Evolutionary conservation across 2,329 filamentous ascomycete species (phyloP).

Genomic region (Neofusicoccum ribis): DNA sequence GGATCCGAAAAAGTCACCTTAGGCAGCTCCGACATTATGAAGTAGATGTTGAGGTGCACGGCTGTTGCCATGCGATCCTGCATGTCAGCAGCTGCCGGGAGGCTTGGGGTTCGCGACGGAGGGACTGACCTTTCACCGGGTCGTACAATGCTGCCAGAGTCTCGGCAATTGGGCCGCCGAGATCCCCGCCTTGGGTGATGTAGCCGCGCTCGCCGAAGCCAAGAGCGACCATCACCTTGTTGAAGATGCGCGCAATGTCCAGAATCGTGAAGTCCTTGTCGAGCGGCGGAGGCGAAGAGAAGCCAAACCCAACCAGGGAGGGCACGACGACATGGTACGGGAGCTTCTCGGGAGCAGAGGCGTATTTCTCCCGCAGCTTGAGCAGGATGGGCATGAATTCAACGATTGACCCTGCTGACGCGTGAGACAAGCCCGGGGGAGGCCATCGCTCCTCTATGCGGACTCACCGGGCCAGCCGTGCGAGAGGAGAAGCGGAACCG

Average conservation of each 20-base stretch:
- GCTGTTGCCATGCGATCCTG: background rate
- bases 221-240: constrained; percentile 54
- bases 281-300: constrained; percentile 51
- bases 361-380: constrained; percentile 50
- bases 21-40: too few species aligned
- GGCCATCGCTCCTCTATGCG: constrained; percentile 32
- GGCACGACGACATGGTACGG: constrained; percentile 61
- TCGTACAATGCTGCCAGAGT: constrained; percentile 42
- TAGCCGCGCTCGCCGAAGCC: constrained; percentile 55
- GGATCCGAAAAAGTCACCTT: background rate
- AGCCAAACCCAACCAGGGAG: constrained; percentile 56
- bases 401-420: constrained; percentile 43
- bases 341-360: constrained; percentile 42
- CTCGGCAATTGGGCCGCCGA: constrained; percentile 50
- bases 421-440: constrained; percentile 5
- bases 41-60: background rate
- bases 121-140: constrained; percentile 22
- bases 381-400: constrained; percentile 56
- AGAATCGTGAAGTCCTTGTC: constrained; percentile 45
- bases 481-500: constrained; percentile 53
- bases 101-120: constrained; percentile 1
- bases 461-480: constrained; percentile 51
- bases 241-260: constrained; percentile 47
- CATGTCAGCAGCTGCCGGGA: background rate
- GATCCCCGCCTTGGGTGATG: constrained; percentile 59